Conservation (phyloP, 73 alveolate genomes). For the Durusdinium trenchii region DNA sequence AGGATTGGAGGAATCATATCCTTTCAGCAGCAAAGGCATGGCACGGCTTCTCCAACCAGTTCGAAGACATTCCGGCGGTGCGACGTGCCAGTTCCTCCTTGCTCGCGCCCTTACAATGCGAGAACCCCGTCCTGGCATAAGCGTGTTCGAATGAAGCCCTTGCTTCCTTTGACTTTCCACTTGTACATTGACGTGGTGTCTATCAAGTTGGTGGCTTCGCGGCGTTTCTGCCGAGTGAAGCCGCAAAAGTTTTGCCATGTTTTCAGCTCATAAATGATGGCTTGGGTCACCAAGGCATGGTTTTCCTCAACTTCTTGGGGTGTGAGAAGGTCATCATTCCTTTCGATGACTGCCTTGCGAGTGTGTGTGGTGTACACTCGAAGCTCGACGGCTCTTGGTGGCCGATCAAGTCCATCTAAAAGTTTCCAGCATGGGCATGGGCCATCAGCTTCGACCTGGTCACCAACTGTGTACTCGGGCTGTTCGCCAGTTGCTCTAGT, state of each 20-base stretch:
- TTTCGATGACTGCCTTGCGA: not conserved
- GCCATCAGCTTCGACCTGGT: conserved; percentile 7
- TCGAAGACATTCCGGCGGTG: not conserved
- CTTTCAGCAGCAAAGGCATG: too few species aligned
- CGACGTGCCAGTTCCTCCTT: not conserved
- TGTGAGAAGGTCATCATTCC: not conserved
- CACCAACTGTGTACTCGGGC: not conserved
- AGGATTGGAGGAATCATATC: not conserved
- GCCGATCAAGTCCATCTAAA: too few species aligned
- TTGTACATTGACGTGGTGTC: conserved; percentile 11
- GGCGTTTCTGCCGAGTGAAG: not conserved
- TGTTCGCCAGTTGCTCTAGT: not conserved
- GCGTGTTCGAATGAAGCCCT: not conserved
- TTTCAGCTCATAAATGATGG: too few species aligned
- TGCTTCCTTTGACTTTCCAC: not conserved
- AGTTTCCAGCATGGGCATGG: too few species aligned
- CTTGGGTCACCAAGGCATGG: too few species aligned
- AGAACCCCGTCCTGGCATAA: not conserved
- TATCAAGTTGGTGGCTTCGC: not conserved
- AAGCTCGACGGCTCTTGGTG: too few species aligned
- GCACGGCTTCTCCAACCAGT: too few species aligned
- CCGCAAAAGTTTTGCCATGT: too few species aligned
- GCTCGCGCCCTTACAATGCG: not conserved
- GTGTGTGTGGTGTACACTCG: too few species aligned
- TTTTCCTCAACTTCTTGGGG: too few species aligned